Evolutionary conservation across 2,329 filamentous ascomycete genomes (phyloP).

Genomic region (Cadophora luteo-olivacea): DNA sequence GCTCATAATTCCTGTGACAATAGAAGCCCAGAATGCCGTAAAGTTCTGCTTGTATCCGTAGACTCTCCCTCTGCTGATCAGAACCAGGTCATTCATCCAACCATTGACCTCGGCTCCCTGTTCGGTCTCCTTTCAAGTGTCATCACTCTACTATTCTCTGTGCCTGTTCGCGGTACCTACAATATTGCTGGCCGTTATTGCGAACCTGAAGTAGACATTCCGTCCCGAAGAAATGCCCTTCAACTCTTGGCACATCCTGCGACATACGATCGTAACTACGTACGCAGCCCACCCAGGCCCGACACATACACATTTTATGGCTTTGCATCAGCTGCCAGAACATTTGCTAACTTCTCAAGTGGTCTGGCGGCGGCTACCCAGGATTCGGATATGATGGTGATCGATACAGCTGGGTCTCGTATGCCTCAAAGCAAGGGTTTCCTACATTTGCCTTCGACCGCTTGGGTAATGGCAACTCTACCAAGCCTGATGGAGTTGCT

Average conservation of each 20-base stretch:
- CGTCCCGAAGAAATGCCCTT: conserved; percentile 25
- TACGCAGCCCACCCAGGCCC: not conserved
- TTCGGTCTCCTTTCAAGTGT: conserved; percentile 16
- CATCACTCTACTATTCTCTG: conserved; percentile 17
- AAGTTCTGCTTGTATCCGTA: not conserved
- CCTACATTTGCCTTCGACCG: conserved; percentile 40
- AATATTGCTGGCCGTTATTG: conserved; percentile 29
- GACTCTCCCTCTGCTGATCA: not conserved
- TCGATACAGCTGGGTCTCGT: conserved; percentile 35
- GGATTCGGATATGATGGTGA: conserved; percentile 29
- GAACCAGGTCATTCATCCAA: conserved; percentile 15
- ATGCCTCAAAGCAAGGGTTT: conserved; percentile 36
- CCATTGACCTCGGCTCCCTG: conserved; percentile 14
- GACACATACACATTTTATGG: not conserved
- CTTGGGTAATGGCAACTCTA: conserved; percentile 35
- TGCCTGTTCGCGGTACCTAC: conserved; percentile 21
- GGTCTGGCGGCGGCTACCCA: conserved; percentile 33
- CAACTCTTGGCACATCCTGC: conserved; percentile 30
- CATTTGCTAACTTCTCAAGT: conserved; percentile 19
- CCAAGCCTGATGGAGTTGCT: conserved; percentile 38
- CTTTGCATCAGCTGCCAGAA: not conserved
- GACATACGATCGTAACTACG: conserved; percentile 31
- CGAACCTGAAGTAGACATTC: conserved; percentile 28
- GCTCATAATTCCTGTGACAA: conserved; percentile 26
- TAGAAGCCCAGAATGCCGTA: conserved; percentile 24